These are phyloP conservation scores for Nyctanthes arbortristis DNA, from an alignment of 257 asterid species.

Conservation along the genomic window DNA sequence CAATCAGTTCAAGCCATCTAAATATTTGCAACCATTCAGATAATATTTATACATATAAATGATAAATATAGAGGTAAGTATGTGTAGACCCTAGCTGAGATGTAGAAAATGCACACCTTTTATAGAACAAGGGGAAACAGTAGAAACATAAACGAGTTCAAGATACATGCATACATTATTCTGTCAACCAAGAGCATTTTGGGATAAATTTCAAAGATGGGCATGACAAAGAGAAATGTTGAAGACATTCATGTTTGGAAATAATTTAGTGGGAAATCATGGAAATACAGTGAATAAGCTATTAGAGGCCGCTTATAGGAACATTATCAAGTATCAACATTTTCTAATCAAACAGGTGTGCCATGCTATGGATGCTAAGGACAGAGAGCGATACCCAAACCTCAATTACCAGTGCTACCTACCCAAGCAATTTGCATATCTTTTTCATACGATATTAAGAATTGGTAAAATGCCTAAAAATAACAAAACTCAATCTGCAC, in stretches of 20 bases:
- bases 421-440: slow-evolving; percentile 82
- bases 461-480: slow-evolving; percentile 86
- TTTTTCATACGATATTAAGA: slow-evolving; percentile 77
- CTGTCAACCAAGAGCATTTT: background rate
- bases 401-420: slow-evolving; percentile 86
- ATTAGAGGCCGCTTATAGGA: background rate
- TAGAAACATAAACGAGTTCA: too few relatives aligned
- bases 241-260: background rate
- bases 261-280: background rate
- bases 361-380: background rate
- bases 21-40: slow-evolving; percentile 15
- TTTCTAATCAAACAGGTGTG: background rate
- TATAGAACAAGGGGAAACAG: too few relatives aligned
- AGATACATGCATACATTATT: background rate
- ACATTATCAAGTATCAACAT: background rate
- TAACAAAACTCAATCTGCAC: slow-evolving; percentile 87
- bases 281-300: background rate
- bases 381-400: slow-evolving; percentile 38
- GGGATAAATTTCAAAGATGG: background rate
- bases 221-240: background rate
- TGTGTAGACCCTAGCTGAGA: too few relatives aligned
- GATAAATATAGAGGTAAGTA: too few relatives aligned
- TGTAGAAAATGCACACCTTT: too few relatives aligned
- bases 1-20: too few relatives aligned
- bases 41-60: too few relatives aligned